Percentiles rank a stretch among this genome's conserved stretches.
These are phyloP conservation scores for Setaria viridis DNA, from an alignment of 202 grass and related monocot species.

Conservation along the genomic window DNA sequence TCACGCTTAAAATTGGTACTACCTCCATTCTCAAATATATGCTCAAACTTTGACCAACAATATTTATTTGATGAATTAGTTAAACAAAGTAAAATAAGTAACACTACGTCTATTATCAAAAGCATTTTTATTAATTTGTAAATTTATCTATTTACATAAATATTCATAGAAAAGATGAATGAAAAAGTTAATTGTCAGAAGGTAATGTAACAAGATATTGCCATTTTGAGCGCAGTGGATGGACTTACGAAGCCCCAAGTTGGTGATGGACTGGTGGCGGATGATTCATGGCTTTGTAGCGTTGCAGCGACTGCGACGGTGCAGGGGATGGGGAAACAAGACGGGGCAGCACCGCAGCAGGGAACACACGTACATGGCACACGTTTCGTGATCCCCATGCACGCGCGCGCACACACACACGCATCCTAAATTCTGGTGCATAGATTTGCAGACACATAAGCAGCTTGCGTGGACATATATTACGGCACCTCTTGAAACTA, in stretches of 20 bases:
- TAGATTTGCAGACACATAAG: not conserved
- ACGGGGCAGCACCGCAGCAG: not conserved
- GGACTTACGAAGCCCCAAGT: not conserved
- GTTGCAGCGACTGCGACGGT: too few species aligned
- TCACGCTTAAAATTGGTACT: not conserved
- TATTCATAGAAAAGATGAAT: too few species aligned
- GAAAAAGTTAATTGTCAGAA: too few species aligned
- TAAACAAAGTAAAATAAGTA: too few species aligned
- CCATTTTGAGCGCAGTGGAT: not conserved
- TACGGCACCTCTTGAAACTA: not conserved
- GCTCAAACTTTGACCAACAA: too few species aligned
- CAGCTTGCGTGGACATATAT: not conserved
- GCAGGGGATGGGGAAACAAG: not conserved
- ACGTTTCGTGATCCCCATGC: not conserved
- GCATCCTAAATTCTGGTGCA: conserved; percentile 6
- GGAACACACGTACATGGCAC: not conserved
- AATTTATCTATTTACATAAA: too few species aligned
- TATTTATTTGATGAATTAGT: too few species aligned
- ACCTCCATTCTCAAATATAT: too few species aligned
- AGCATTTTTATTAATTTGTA: too few species aligned
- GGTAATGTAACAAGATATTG: too few species aligned
- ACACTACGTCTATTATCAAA: too few species aligned
- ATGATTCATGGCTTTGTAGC: not conserved
- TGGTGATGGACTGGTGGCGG: not conserved
- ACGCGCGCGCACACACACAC: not conserved